Percentiles rank a stretch among this genome's conserved stretches.
Conservation (phyloP, 116 monocot species). For the Posidonia oceanica region DNA sequence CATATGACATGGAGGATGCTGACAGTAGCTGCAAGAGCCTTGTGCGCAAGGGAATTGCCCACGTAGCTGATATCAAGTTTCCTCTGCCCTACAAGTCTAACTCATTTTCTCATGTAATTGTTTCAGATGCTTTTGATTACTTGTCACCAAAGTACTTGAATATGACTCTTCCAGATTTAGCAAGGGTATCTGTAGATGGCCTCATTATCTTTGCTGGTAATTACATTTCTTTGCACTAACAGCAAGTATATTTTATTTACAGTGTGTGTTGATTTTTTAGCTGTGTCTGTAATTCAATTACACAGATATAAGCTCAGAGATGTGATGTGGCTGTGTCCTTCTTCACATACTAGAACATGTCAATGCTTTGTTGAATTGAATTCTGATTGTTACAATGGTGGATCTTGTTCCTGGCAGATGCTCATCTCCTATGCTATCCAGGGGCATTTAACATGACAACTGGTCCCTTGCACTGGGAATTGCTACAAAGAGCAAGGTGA, state of each 20-base stretch:
- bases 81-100: slow-evolving; percentile 54
- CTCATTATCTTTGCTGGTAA: slow-evolving; percentile 62
- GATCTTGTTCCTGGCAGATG: too few relatives aligned
- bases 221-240: background rate
- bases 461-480: too few relatives aligned
- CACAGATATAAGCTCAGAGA: too few relatives aligned
- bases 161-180: slow-evolving; percentile 56
- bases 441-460: too few relatives aligned
- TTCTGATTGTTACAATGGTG: too few relatives aligned
- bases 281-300: background rate
- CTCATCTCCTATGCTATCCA: too few relatives aligned
- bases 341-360: too few relatives aligned
- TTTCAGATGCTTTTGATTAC: slow-evolving; percentile 27
- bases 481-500: too few relatives aligned
- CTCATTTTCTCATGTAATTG: slow-evolving; percentile 49
- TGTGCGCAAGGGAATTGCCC: slow-evolving; percentile 69
- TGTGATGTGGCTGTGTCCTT: too few relatives aligned
- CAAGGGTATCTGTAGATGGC: slow-evolving; percentile 56
- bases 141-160: slow-evolving; percentile 66
- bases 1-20: slow-evolving; percentile 69
- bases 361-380: too few relatives aligned
- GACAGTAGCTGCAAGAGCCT: slow-evolving; percentile 64
- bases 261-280: background rate
- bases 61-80: slow-evolving; percentile 67
- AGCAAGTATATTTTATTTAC: too few relatives aligned